Conservation (phyloP, 257 asterid genomes). For the Salvia hispanica region DNA sequence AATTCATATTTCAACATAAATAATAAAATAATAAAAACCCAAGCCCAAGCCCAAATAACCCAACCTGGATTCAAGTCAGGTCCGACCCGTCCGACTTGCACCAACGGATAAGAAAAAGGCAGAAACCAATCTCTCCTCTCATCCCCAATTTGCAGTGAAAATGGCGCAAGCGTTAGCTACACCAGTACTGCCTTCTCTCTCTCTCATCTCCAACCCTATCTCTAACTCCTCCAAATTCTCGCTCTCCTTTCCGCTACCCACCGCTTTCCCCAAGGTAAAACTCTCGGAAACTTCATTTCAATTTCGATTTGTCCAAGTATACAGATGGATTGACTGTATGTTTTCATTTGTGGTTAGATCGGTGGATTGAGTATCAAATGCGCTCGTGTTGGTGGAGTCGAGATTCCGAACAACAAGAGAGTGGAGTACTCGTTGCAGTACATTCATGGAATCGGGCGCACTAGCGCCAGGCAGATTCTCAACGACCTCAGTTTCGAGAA, state of each 20-base stretch:
- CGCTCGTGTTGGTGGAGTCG: slow-evolving; percentile 99
- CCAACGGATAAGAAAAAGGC: slow-evolving; percentile 35
- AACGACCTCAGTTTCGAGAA: slow-evolving; percentile 73
- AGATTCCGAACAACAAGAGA: slow-evolving; percentile 93
- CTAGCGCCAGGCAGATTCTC: slow-evolving; percentile 64
- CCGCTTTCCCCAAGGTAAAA: slow-evolving; percentile 60
- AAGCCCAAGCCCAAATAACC: no score
- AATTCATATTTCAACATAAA: no score
- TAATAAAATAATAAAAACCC: no score
- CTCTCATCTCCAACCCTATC: slow-evolving; percentile 57
- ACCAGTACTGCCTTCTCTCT: slow-evolving; percentile 71
- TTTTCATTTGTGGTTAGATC: slow-evolving; percentile 41
- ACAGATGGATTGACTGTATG: not conserved
- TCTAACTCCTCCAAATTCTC: slow-evolving; percentile 39
- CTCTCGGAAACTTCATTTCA: not conserved
- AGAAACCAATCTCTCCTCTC: slow-evolving; percentile 1
- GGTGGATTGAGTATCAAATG: slow-evolving; percentile 78
- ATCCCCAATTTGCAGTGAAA: slow-evolving; percentile 7
- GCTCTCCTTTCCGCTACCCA: slow-evolving; percentile 46
- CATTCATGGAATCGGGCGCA: slow-evolving; percentile 94
- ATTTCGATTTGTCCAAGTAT: not conserved
- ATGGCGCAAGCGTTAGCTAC: slow-evolving; percentile 76
- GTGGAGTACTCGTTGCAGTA: slow-evolving; percentile 88
- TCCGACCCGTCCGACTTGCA: slow-evolving; percentile 8
- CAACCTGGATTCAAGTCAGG: not conserved